phyloP scores from a whole-genome alignment of 169 alveolate species.

The Perkinsus chesapeaki region DNA sequence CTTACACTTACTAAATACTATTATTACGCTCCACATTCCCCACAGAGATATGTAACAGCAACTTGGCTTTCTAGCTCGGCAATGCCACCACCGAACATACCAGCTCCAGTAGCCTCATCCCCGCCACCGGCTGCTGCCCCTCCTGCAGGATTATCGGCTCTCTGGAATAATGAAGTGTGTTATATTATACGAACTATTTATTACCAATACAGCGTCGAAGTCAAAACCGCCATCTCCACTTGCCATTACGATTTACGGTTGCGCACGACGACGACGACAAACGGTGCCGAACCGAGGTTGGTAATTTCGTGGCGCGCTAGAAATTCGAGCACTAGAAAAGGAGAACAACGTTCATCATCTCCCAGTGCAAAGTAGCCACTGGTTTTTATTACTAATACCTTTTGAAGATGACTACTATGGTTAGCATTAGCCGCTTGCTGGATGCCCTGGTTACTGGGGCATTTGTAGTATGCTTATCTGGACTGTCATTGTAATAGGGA shows the following conservation, averaged over 20 bases:
- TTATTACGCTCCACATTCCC: neutral
- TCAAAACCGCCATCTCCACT: neutral
- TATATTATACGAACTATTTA: neutral
- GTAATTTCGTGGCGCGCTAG: too few relatives aligned
- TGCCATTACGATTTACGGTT: neutral
- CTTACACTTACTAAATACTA: neutral
- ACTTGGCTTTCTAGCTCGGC: neutral
- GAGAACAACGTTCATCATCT: too few relatives aligned
- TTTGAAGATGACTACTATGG: neutral
- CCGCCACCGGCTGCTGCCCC: neutral
- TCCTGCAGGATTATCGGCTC: neutral
- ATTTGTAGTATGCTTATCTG: neutral
- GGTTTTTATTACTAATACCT: neutral
- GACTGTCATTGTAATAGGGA: neutral
- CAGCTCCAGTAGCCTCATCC: neutral
- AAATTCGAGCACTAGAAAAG: too few relatives aligned
- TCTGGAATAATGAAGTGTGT: neutral
- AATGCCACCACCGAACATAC: neutral
- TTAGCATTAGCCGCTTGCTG: neutral
- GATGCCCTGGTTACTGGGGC: neutral
- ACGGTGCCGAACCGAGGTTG: too few relatives aligned
- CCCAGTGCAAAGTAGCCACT: neutral
- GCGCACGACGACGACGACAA: neutral
- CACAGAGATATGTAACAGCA: neutral
- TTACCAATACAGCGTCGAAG: neutral